phyloP scores from a whole-genome alignment of 2,329 filamentous ascomycete species.

The Alternaria brassicicola region DNA sequence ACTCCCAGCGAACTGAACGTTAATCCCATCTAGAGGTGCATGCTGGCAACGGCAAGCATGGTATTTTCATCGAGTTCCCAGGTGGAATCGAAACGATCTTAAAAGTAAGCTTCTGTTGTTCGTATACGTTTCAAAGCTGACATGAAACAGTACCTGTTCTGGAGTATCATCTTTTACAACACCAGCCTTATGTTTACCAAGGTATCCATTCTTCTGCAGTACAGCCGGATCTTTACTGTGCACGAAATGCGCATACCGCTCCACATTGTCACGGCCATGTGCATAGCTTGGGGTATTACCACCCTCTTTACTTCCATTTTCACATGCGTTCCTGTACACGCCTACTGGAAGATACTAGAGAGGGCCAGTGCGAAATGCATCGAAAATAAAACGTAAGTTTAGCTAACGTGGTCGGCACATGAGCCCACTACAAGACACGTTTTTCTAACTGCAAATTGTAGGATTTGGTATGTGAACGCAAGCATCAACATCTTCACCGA shows the following conservation, averaged over 20 bases:
- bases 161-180: constrained; percentile 36
- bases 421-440: neutral
- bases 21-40: constrained; percentile 23
- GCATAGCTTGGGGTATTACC: constrained; percentile 21
- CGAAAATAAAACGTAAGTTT: constrained; percentile 22
- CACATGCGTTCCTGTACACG: constrained; percentile 29
- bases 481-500: constrained; percentile 34
- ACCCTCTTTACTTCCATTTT: constrained; percentile 23
- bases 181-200: constrained; percentile 32
- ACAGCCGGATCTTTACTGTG: constrained; percentile 34
- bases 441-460: constrained; percentile 2
- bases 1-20: neutral
- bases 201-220: constrained; percentile 38
- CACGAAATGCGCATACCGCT: constrained; percentile 31
- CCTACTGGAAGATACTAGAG: constrained; percentile 29
- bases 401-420: neutral
- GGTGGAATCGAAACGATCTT: constrained; percentile 13
- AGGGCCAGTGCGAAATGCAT: constrained; percentile 25
- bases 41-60: constrained; percentile 33
- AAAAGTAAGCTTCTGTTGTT: constrained; percentile 16
- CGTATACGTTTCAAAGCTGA: constrained; percentile 3
- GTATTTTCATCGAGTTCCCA: constrained; percentile 25
- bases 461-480: constrained; percentile 31
- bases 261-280: constrained; percentile 29
- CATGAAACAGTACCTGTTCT: constrained; percentile 29